These are phyloP conservation scores for Parasitella parasitica DNA, from an alignment of 371 early-diverging fungal genomes.

Conservation along the genomic window DNA sequence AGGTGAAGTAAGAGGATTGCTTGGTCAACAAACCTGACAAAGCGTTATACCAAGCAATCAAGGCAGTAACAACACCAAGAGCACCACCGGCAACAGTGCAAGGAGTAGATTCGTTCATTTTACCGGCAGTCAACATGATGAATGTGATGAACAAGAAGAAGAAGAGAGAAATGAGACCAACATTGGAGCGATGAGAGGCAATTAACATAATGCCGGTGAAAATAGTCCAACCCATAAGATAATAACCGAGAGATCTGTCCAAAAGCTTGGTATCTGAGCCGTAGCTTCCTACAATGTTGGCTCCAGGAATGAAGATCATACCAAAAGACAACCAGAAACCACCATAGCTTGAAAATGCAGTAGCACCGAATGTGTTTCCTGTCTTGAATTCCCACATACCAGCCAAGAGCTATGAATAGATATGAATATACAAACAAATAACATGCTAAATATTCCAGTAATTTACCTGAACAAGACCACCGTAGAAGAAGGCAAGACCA, in stretches of 20 bases:
- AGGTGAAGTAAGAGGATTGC: constrained; percentile 55
- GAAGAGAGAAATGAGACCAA: constrained; percentile 64
- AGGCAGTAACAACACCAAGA: constrained; percentile 64
- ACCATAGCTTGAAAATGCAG: constrained; percentile 77
- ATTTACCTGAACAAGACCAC: constrained; percentile 71
- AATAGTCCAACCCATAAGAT: constrained; percentile 71
- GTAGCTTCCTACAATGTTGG: constrained; percentile 48
- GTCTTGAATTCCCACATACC: constrained; percentile 79
- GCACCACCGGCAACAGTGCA: constrained; percentile 61
- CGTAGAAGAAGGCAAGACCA: constrained; percentile 78
- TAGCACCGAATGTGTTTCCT: constrained; percentile 81
- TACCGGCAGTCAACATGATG: constrained; percentile 59
- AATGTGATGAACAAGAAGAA: constrained; percentile 66
- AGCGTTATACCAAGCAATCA: constrained; percentile 77
- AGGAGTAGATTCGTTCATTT: constrained; percentile 32
- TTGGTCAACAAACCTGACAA: constrained; percentile 60
- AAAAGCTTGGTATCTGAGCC: constrained; percentile 36
- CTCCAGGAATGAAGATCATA: constrained; percentile 56
- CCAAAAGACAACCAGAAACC: constrained; percentile 78
- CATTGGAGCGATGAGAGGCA: constrained; percentile 63
- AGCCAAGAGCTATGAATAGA: constrained; percentile 51
- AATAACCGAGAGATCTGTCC: constrained; percentile 67
- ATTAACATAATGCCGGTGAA: constrained; percentile 69
- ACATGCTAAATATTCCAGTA: background rate
- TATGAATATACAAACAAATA: background rate